Evolutionary conservation across 345 rosid genomes (phyloP).

Genomic region (Rhizophora mangle): DNA sequence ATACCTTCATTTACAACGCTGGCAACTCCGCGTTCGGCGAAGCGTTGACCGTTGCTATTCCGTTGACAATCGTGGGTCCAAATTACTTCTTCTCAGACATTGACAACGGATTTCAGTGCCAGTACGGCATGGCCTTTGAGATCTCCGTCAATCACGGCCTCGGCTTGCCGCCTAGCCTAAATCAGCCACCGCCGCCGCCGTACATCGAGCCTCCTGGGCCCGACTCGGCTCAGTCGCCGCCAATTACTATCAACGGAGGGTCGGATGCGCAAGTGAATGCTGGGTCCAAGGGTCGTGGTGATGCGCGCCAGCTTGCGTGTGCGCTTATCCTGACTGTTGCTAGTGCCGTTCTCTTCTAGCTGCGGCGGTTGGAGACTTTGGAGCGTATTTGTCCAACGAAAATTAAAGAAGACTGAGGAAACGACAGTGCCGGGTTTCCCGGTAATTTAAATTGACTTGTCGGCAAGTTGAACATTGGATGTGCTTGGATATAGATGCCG

Average conservation of each 20-base stretch:
- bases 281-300: constrained; percentile 10
- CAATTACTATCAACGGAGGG: constrained; percentile 24
- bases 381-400: too few species aligned
- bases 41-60: constrained; percentile 37
- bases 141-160: constrained; percentile 49
- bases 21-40: constrained; percentile 33
- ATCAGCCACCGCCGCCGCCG: constrained; percentile 69
- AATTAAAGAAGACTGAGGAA: too few species aligned
- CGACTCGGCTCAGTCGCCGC: constrained; percentile 35
- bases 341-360: neutral
- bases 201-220: constrained; percentile 43
- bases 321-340: constrained; percentile 16
- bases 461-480: too few species aligned
- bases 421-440: too few species aligned
- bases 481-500: too few species aligned
- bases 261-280: constrained; percentile 19
- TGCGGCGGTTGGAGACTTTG: neutral
- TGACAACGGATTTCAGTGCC: constrained; percentile 54
- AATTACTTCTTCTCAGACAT: constrained; percentile 61
- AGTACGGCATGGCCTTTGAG: constrained; percentile 51
- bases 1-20: constrained; percentile 43
- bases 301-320: constrained; percentile 8
- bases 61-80: constrained; percentile 45
- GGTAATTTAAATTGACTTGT: too few species aligned
- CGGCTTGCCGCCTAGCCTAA: constrained; percentile 65